Base-by-base conservation (phyloP, 164 flowering plant genomes). In the Stephania yunnanensis region DNA sequence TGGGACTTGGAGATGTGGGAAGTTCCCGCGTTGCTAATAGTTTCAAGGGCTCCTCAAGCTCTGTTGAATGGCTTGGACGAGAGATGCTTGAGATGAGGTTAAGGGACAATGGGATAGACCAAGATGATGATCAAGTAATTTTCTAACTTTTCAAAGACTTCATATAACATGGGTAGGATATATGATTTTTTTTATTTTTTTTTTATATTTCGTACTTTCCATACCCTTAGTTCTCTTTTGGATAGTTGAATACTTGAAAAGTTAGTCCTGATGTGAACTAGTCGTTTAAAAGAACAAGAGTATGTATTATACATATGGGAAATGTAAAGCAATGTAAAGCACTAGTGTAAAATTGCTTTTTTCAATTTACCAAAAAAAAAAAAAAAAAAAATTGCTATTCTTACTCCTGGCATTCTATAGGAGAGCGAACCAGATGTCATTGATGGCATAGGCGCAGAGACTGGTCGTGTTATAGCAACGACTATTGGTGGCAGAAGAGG, bases 81-180 rank as follows among this genome's bases (percentile, higher is more conserved):
- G 98, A 92, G 82, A 89, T 95, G 96, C 91, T 87, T 74, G 96
- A 89, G 76, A 90, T 95, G 97, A 92, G 90, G 80, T 72, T 95
- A 81, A 85, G 91, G 83, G 96, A 92, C 82, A 85, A 76, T 52
- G 81, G 78, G 80, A 85, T 76, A 76, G 95, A 91, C 58, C 83
- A 80, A 44, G 94, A 93, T 78, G 92, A 91, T 67, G 95, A 94
- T 68, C 85, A 87, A 79, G 98, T 92, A 82, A 85, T 89, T 64
- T 73, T 71, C 65, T 72, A 22, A 25, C 25, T 61, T 44, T 11
- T 12, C 45, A 10, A 68, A 53, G 19, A 69, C 44, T 52, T 12
- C 76, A 29, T 25, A 9, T 75, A 25, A 6, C 17, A 58, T 58
- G 19, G 20, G 2, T 4, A 15, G 64, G 19, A 58, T 58, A 58